Percentiles rank a stretch among this genome's conserved stretches.
phyloP scores from a whole-genome alignment of 345 rosid species.

The Atalantia buxifolia region DNA sequence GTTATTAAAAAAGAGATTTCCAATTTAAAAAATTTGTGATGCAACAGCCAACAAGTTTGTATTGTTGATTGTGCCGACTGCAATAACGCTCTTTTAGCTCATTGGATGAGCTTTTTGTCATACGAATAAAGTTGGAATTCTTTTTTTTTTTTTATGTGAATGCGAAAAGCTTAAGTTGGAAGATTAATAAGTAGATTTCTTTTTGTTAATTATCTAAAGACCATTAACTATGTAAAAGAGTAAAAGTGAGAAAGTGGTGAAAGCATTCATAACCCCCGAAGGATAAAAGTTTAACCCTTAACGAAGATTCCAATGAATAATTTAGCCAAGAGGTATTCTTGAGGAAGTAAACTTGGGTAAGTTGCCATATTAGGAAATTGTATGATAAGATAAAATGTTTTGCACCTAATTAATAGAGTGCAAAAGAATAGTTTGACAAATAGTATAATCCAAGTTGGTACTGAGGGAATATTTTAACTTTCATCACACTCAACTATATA shows the following conservation, averaged over 20 bases:
- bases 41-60: neutral
- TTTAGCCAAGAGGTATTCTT: conserved; percentile 22
- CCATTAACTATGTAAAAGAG: neutral
- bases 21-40: neutral
- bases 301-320: conserved; percentile 4
- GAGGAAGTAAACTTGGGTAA: neutral
- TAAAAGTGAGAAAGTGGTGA: neutral
- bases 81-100: neutral
- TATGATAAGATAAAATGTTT: neutral
- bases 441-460: conserved; percentile 23
- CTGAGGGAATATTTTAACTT: neutral
- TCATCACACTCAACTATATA: neutral
- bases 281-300: conserved; percentile 5
- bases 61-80: neutral
- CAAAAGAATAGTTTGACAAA: conserved; percentile 10
- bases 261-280: neutral
- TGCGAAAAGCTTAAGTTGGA: neutral
- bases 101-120: neutral
- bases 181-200: neutral
- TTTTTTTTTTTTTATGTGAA: too few species aligned
- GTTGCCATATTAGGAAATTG: conserved; percentile 36
- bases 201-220: neutral
- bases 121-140: too few species aligned
- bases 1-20: neutral
- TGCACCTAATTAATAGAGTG: neutral